These are phyloP conservation scores for Cladosporium colombiae DNA, from an alignment of 2,329 filamentous ascomycete species.

Conservation along the genomic window DNA sequence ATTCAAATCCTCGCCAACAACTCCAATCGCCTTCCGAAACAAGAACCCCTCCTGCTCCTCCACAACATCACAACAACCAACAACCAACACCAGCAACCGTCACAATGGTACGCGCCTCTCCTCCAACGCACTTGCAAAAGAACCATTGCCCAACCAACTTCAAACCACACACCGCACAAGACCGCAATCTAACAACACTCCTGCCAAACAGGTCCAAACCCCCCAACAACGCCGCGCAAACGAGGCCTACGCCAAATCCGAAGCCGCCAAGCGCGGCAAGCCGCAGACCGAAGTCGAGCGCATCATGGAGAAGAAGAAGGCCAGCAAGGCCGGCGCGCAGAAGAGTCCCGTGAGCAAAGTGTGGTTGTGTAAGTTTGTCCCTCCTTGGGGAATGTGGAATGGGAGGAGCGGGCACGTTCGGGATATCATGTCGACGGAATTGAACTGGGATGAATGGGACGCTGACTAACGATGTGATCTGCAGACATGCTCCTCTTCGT, in stretches of 20 bases:
- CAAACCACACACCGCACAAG: no score
- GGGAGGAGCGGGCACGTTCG: neutral
- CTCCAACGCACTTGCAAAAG: neutral
- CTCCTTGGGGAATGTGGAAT: neutral
- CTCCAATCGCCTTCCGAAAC: neutral
- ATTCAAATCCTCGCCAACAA: neutral
- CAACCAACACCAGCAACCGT: neutral
- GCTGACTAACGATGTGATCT: neutral
- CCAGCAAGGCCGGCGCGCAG: conserved; percentile 26
- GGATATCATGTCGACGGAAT: no score
- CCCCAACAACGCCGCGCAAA: conserved; percentile 80
- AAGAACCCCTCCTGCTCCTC: neutral
- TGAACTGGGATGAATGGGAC: neutral
- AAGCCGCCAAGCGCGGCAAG: conserved; percentile 75
- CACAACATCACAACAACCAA: neutral
- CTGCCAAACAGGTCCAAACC: conserved; percentile 68
- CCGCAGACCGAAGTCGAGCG: conserved; percentile 46
- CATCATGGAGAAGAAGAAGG: conserved; percentile 51
- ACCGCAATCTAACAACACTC: no score
- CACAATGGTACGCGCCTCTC: neutral
- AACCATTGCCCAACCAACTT: no score
- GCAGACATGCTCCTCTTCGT: conserved; percentile 65
- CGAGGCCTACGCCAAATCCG: conserved; percentile 72
- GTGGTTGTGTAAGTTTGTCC: conserved; percentile 59
- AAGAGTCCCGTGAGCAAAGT: conserved; percentile 54